Evolutionary conservation across 805 yeast genomes (phyloP), one percentile per base, ranked within the genome.

Genomic region (Candida nemodendra): DNA sequence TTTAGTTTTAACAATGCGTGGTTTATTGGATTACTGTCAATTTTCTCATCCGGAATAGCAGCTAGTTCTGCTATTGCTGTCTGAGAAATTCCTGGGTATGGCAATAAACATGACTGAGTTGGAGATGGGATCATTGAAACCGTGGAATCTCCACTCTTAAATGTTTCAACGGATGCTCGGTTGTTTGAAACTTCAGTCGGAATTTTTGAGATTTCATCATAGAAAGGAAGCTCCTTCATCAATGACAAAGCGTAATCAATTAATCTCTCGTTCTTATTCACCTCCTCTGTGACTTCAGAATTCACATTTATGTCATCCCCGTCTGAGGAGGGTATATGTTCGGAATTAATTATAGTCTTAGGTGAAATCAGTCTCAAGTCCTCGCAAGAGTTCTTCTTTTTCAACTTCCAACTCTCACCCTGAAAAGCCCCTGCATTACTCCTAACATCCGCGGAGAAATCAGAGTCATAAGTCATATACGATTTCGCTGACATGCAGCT

Each of bases 1-100:
- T 86, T 95, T 21, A 91, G 66, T 61, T 84, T 90, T 62, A 69
- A 69, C 48, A 90, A 66, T 0, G 98, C 89, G 32, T 79, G 77
- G 35, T 71, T 73, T 11, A 89, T 67, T 0, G 95, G 96, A 59
- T 87, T 85, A 13, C 72, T 77, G 19, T 71, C 76, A 28, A 74
- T 65, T 0, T 80, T 71, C 32, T 83, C 89, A 57, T 91, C 96
- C 0, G 96, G 91, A 34, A 90, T 78, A 5, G 84, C 84, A 1
- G 95, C 95, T 32, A 89, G 70, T 52, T 81, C 87, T 28, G 83
- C 84, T 31, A 84, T 79, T 2, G 79, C 82, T 4, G 72, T 74
- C n/a, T 69, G 62, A 21, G 75, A 66, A 34, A 73, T 65, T 11
- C 79, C 79, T 13, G 73, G 72, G 41, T 65, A 69, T 15, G 72